These are phyloP conservation scores for Aegle marmelos DNA, from an alignment of 345 rosid genomes.

Conservation along the genomic window DNA sequence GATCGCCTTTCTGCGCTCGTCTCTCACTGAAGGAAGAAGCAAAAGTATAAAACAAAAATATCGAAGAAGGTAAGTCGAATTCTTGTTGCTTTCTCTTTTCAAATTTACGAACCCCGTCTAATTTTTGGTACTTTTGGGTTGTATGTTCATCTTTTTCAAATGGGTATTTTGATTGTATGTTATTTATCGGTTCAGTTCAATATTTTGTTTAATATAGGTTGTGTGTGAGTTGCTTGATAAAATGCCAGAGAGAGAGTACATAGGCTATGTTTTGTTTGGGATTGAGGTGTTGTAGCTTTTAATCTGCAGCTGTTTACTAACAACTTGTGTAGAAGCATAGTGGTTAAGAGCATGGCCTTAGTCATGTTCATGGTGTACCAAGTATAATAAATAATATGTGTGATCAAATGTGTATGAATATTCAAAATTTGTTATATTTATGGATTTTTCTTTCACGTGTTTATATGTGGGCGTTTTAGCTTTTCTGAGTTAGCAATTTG, in stretches of 20 bases:
- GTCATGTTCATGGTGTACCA: neutral
- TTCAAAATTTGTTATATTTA: neutral
- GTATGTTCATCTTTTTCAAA: neutral
- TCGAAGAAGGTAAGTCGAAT: neutral
- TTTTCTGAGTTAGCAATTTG: neutral
- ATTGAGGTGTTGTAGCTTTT: neutral
- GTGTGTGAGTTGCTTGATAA: constrained; percentile 1
- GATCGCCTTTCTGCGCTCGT: neutral
- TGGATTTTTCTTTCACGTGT: neutral
- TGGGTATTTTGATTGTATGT: neutral
- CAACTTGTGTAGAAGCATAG: neutral
- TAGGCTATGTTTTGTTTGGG: neutral
- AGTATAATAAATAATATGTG: neutral
- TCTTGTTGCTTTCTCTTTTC: neutral
- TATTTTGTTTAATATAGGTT: neutral
- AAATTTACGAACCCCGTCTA: neutral
- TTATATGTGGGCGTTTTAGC: neutral
- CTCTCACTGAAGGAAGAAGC: neutral
- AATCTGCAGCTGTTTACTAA: neutral
- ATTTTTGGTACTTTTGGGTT: neutral
- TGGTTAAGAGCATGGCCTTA: neutral
- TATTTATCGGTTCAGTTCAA: neutral
- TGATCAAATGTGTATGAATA: neutral
- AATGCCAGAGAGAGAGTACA: neutral
- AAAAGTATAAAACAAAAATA: no score